A percentile compares a stretch with the other conserved stretches of the same genome.
These are phyloP conservation scores for Beauveria pseudobassiana DNA, from an alignment of 2,329 filamentous ascomycete genomes.

Conservation along the genomic window DNA sequence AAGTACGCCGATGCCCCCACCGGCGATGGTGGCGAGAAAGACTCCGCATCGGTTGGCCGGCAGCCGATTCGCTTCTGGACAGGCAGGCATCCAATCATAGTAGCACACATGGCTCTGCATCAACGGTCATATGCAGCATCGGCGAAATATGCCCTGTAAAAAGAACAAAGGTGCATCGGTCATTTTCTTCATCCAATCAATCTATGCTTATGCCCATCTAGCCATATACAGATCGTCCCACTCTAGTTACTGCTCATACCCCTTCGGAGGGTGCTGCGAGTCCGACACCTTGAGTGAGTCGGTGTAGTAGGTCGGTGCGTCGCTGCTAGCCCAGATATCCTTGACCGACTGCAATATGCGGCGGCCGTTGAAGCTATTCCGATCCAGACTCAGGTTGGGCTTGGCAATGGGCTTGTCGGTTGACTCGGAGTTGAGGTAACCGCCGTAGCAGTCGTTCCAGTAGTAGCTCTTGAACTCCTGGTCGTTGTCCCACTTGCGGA, in stretches of 20 bases:
- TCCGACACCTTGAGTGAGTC: slow-evolving; percentile 32
- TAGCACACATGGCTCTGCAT: background rate
- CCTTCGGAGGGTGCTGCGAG: slow-evolving; percentile 34
- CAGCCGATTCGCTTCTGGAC: background rate
- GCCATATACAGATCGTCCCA: too few relatives aligned
- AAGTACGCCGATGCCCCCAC: background rate
- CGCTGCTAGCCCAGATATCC: slow-evolving; percentile 28
- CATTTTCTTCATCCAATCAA: background rate
- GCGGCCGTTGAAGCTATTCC: slow-evolving; percentile 23
- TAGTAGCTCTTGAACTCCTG: slow-evolving; percentile 33
- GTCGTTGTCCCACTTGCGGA: slow-evolving; percentile 29
- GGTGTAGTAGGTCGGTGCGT: slow-evolving; percentile 35
- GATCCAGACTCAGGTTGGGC: slow-evolving; percentile 30
- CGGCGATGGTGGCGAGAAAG: background rate
- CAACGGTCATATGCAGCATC: background rate
- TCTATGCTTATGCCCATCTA: too few relatives aligned
- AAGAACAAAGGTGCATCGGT: background rate
- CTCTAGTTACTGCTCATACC: slow-evolving; percentile 21
- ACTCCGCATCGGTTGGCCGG: background rate
- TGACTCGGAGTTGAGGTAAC: slow-evolving; percentile 32
- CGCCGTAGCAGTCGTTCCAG: slow-evolving; percentile 49
- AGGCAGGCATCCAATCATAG: background rate
- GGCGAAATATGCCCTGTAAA: background rate
- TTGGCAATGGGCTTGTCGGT: slow-evolving; percentile 28
- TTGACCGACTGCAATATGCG: slow-evolving; percentile 30